Evolutionary conservation across 1,139 yeast genomes (phyloP), one percentile per base, ranked within the genome.

Genomic region (Sugiyamaella neomexicana): DNA sequence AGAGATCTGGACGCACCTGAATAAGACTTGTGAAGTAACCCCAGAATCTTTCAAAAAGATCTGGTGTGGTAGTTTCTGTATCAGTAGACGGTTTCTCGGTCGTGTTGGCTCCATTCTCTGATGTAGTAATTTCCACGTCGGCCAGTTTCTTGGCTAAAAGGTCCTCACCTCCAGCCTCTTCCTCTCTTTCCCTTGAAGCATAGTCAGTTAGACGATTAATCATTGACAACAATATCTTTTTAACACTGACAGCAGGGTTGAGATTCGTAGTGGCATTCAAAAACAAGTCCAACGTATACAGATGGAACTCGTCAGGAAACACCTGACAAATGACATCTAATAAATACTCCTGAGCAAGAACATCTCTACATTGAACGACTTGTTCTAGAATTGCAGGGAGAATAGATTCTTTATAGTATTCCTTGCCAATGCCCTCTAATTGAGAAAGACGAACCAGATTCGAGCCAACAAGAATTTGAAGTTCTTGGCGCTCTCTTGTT

Each of bases 251-350:
- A 54, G 79, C 76, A 1, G 95, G 93, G 65, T 84, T 85, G 59
- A 93, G 75, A 50, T 81, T 75, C 56, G 86, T 77, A 0, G 90
- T 82, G 1, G 88, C 80, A 47, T 79, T 80, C 61, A 93, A 76
- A 60, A 89, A 80, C 39, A 75, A 74, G 53, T 83, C 82, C 61
- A 93, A 75, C 0, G 98, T 89, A 27, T 80, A 79, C 58, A 90
- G 75, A 66, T 93, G 99, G 71, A 86, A 91, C 60, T 87, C 89
- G 63, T 89, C 97, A 0, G 99, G 97, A 72, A 95, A 93, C 1
- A 91, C 95, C 68, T 91, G 98, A 55, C 91, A 86, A 55, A 89
- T 78, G 10, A 91, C 97, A 66, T 95, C 99, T 55, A 91, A 75
- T 55, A 93, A 73, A 67, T 93, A 95, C 63, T 85, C 89, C 70